Percentiles rank a stretch among this genome's conserved stretches.
Evolutionary conservation across 1,284 basidiomycete species (phyloP).

Genomic region (Sporisorium iseilematis-ciliati): DNA sequence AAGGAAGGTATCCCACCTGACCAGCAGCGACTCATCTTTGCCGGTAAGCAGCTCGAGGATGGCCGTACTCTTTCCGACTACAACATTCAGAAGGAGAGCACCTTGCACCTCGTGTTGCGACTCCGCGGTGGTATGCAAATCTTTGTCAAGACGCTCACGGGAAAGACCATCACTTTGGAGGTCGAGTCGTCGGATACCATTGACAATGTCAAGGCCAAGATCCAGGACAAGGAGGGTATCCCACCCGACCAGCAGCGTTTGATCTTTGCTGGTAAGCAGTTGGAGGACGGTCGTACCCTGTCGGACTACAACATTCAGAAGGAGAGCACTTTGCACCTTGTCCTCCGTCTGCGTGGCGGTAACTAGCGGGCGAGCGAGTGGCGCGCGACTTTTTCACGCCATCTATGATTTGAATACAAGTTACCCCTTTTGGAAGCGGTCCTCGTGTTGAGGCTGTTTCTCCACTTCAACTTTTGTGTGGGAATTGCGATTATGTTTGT

Average conservation of each 20-base stretch:
- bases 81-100: constrained; percentile 99
- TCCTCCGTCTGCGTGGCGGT: constrained; percentile 66
- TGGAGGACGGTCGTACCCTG: constrained; percentile 72
- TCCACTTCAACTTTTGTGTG: background rate
- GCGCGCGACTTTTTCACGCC: background rate
- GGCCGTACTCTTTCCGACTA: constrained; percentile 67
- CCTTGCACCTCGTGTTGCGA: constrained; percentile 93
- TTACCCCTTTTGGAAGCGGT: background rate
- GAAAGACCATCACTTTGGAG: constrained; percentile 95
- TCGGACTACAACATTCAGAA: constrained; percentile 71
- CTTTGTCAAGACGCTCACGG: constrained; percentile 80
- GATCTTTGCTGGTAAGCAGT: constrained; percentile 72
- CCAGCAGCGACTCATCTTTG: constrained; percentile 68
- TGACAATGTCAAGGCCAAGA: constrained; percentile 77
- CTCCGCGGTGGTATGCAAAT: constrained; percentile 77
- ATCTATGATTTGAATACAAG: constrained; percentile 17
- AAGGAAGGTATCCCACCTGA: constrained; percentile 69
- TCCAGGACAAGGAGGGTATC: constrained; percentile 69
- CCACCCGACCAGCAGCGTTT: constrained; percentile 72
- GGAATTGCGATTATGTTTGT: background rate
- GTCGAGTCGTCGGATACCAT: constrained; percentile 92
- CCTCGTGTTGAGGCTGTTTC: background rate
- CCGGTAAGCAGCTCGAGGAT: constrained; percentile 68
- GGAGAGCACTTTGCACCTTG: constrained; percentile 66
- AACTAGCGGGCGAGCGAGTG: constrained; percentile 19